Evolutionary conservation across 805 yeast genomes (phyloP), one percentile per base, ranked within the genome.

Genomic region (Wickerhamiella alocasiicola): DNA sequence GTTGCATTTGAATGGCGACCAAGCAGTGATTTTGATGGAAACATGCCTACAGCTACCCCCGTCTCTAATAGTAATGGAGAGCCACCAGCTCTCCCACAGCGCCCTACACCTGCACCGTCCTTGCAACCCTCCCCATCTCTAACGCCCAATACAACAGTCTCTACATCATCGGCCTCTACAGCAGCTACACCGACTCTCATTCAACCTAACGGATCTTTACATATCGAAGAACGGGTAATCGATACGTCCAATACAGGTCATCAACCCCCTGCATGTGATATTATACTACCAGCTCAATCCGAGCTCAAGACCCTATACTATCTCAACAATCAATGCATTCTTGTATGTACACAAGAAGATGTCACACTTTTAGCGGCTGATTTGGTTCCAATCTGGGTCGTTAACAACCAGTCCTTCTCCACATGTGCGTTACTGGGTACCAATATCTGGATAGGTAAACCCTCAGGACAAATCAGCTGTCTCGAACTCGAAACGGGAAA

Each of bases 361-460:
- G 19, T 21, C 24, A 32, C 26, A 17, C 36, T 32, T 17, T 11
- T 32, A 20, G 25, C 36, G 4, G 36, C 18, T 6, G 26, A 20
- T 21, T 26, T 32, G 5, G 26, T 13, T 5, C 36, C 36, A 3
- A 21, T 32, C n/a, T 32, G 36, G 36, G 26, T 6, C 4, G 13
- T 26, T 19, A 20, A 9, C n/a, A 26, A 32, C n/a, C 13, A 20
- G 6, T 20, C 5, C 7, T 17, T 32, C 3, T 19, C 36, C 11
- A 20, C 26, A 7, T 32, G 36, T 21, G 26, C 17, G 12, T 25
- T 17, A 9, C 15, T 17, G 6, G 26, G 13, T 5, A 21, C 11
- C 12, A 13, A 21, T 7, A 29, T 36, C 15, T 36, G 39, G 39
- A 17, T 36, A 9, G 39, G 39, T 28, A 13, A 19, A n/a, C 28